Base-by-base conservation (phyloP, 2,329 filamentous ascomycete species). In the Phyllosticta capitalensis region DNA sequence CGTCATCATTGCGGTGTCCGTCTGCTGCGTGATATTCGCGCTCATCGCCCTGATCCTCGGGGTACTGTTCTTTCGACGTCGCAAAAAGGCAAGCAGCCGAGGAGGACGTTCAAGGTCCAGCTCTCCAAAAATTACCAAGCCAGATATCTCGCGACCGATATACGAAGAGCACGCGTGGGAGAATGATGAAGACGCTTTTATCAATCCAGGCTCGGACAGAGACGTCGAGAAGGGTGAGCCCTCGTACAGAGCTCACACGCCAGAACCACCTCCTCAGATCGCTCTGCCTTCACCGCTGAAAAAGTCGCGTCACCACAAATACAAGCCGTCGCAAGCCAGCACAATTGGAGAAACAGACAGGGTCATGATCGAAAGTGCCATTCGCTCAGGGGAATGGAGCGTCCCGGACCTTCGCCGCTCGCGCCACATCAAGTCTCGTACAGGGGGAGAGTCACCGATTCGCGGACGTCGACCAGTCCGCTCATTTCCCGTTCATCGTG, bases 111-210 rank as follows among this genome's bases (percentile, higher is more conserved):
- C 38, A 49, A n/a, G 56, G 20, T 45, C 56, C 1, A 20, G 19
- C 19, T 59, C 54, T 10, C 54, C 58, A 6, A 56, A 28, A 9
- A 24, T 55, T 12, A 56, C 62, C 14, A 69, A 66, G 54, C 66
- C 68, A 2, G 66, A 72, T 5, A 76, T 78, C 20, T 76, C 74
- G 9, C 67, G 72, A 38, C 75, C 76, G n/a, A 72, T 72, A n/a
- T 63, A 68, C 5, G 68, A 69, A 10, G 65, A 67, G 1, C 66
- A 69, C 21, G 56, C 67, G 49, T 66, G 66, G 65, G 60, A 67
- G 60, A 59, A 70, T 61, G 52, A 64, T 58, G 3, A 66, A 17
- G 58, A 33, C 17, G 49, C 55, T 14, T 59, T 64, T 54, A 54
- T 60, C 61, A 60, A 50, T 9, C 67, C 63, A 7, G 63, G 66